Evolutionary conservation across 2,329 filamentous ascomycete species (phyloP), one percentile per base, ranked within the genome.

Genomic region (Cercospora sp.): DNA sequence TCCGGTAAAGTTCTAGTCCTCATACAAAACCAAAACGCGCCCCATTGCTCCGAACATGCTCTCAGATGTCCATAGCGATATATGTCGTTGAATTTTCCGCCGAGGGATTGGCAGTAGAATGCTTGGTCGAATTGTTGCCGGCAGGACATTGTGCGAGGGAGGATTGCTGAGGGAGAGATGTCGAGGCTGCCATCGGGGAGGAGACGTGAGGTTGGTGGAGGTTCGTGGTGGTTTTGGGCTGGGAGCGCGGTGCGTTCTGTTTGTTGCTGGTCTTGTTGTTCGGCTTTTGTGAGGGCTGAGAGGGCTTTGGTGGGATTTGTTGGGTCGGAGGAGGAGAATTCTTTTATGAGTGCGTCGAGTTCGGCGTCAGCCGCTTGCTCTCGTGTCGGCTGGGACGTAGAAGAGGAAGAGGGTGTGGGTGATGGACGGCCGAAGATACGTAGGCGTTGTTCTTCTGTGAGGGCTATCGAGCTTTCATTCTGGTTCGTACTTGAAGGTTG

Each of bases 21-120:
- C 94, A 98, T 97, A 84, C 95, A 99, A 82, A 97, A 94, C 91
- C 94, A 97, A 81, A 97, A 98, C 80, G 97, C 92, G 69, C 90
- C 87, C 93, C 94, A 97, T 71, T 93, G 89, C 73, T 96, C 91
- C 69, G 85, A 88, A 84, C 95, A 99, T 3, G 87, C 85, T 55
- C 90, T 88, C 75, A 97, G 83, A 51, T 84, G 82, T 69, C 95
- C 95, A 77, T 93, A 90, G 45, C 95, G 91, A 84, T 98, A 99
- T 42, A 98, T 87, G 75, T 93, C 89, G 75, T 91, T 93, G 84
- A 94, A 97, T 79, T 98, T 94, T 0, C 94, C 93, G 63, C 93
- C 94, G 8, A 97, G 84, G 0, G 91, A 93, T 78, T 95, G 92
- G 86, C 95, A 99, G 84, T 94, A 92, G 86, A 94, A 97, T 68